Evolutionary conservation across 352 stramenopile genomes (phyloP), one percentile per base, ranked within the genome.

Genomic region (Pythium diclinum): DNA sequence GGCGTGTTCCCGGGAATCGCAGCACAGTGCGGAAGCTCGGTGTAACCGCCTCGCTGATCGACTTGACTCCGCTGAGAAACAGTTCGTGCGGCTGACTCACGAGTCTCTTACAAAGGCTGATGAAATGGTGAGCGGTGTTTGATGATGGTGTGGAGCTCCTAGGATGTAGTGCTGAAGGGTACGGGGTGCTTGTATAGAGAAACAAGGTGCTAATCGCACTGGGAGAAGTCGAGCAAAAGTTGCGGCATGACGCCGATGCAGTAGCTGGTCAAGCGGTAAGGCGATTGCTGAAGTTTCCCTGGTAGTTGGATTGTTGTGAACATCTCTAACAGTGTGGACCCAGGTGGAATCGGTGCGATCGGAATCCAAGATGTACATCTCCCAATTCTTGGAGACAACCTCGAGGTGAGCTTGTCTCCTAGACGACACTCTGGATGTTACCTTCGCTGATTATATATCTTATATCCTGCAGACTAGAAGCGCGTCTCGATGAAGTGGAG

Each of bases 61-160:
- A 46, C n/a, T 90, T 9, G 60, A 78, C 14, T 21, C 68, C 44
- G 65, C 72, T 2, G 81, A 88, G 68, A 62, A 86, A 14, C 74
- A 73, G 4, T 79, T 90, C 32, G 64, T 74, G 10, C 54, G 56
- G 19, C 55, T 82, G 25, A 67, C 74, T n/a, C 66, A 75, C 17
- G 69, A 80, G 10, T 72, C 74, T 5, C 30, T 78, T 2, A 54
- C 30, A 9, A 73, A 68, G 33, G 69, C 67, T 17, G 79, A 88
- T 49, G 75, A 85, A 19, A 58, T 88, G 77, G 81, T 90, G 59
- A n/a, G 56, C 52, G 40, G 21, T 3, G 17, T 11, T 40, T 33
- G 9, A 6, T 17, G n/a, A n/a, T n/a, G 13, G 25, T n/a, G 28
- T 8, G 36, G 16, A 23, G 17, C 19, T 25, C 13, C 14, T 49